Base-by-base conservation (phyloP, 495 filamentous ascomycete genomes). In the Astrothelium subdiscretum region DNA sequence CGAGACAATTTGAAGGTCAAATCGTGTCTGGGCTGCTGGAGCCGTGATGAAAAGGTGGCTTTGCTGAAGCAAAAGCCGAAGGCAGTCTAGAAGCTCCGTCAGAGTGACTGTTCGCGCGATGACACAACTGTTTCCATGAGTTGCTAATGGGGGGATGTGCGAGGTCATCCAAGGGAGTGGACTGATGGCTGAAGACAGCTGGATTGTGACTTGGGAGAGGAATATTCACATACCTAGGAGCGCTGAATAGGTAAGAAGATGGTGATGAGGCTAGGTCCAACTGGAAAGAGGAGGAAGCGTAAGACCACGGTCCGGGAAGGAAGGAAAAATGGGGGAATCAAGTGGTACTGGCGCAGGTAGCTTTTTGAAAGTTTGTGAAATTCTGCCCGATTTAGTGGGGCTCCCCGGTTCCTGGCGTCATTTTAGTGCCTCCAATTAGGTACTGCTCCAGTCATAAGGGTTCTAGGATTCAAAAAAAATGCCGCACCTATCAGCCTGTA, bases 1-100 rank as follows among this genome's bases (percentile, higher is more conserved):
- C 66, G 78, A 78, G 66, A 81, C 90, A 95, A 91, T 83, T 89
- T 92, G 87, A 80, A 90, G 83, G 77, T 80, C 85, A 69, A 85
- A 78, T 63, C 80, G 75, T 63, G 72, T 74, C 59, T 81, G 81
- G 84, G 86, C 85, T 80, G 73, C 72, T 71, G 74, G 75, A 86
- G 87, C 87, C 88, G 89, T 92, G 76, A 70, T 89, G 80, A 74
- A 63, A 65, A 70, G 68, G 75, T 74, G 80, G 83, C 85, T 88
- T 88, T 87, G 84, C 83, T 65, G 71, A 74, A 78, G 79, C 82
- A 83, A 87, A 87, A 87, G 85, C 83, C 85, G 73, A 70, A 1
- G 6, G 32, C 31, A 8, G 18, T 32, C 5, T 8, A 51, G 59
- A 22, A 44, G 20, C 48, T 18, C 43, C 20, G 43, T 5, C 5